Evolutionary conservation across 495 filamentous ascomycete species (phyloP).

Genomic region (Tuber magnatum): DNA sequence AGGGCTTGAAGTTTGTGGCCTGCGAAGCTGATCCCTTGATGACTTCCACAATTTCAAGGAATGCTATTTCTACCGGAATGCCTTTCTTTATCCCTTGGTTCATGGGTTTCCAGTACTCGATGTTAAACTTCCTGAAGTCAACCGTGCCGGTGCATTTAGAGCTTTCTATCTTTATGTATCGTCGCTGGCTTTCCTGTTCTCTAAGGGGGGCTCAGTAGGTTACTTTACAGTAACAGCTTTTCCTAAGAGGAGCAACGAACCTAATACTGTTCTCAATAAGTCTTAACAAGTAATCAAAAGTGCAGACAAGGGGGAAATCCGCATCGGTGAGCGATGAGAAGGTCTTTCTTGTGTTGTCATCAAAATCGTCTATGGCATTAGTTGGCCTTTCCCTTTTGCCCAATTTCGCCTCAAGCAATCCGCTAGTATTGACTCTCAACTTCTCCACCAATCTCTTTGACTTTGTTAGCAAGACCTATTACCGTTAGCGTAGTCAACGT

Average conservation of each 20-base stretch:
- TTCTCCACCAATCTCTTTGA: slow-evolving; percentile 31
- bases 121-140: slow-evolving; percentile 42
- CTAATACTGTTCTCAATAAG: slow-evolving; percentile 41
- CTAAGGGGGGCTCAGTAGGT: neutral
- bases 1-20: slow-evolving; percentile 23
- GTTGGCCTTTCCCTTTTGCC: too few relatives aligned
- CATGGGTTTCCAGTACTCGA: slow-evolving; percentile 44
- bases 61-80: slow-evolving; percentile 36
- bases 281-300: slow-evolving; percentile 43
- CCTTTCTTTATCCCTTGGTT: slow-evolving; percentile 11
- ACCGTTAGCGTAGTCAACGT: neutral
- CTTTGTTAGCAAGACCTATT: slow-evolving; percentile 43
- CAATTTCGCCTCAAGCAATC: too few relatives aligned
- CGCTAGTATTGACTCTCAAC: too few relatives aligned
- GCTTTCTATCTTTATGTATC: neutral
- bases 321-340: slow-evolving; percentile 28
- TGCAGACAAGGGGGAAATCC: slow-evolving; percentile 46
- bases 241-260: slow-evolving; percentile 7
- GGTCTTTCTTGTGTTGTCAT: slow-evolving; percentile 9
- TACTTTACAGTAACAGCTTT: neutral
- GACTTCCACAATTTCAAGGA: slow-evolving; percentile 47
- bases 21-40: slow-evolving; percentile 44
- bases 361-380: neutral
- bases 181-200: neutral
- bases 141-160: slow-evolving; percentile 18